Base-by-base conservation (phyloP, 2,329 filamentous ascomycete genomes). In the Trichophyton verrucosum region DNA sequence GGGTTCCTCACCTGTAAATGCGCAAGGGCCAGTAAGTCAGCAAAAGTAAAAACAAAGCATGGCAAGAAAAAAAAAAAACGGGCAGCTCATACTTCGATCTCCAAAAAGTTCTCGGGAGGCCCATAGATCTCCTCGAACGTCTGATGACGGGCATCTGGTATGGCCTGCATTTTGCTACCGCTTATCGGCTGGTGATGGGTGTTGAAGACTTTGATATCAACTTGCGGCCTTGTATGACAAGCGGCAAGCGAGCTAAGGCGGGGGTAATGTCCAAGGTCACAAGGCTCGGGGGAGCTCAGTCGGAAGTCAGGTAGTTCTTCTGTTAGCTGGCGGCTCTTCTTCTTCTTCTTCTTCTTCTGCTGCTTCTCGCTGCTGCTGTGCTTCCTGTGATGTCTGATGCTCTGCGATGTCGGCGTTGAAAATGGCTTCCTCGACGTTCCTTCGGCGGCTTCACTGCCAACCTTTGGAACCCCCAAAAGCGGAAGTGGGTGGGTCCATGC, bases 61-160 rank as follows among this genome's bases (percentile, higher is more conserved):
- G 33, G 33, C 33, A 38, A 13, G 1, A 9, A 33, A 33, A 38
- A 13, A 9, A 9, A 38, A 38, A 13, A 9, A 38, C 9, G 33
- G 3, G 9, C 13, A 49, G n/a, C 22, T 51, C 36, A 33, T 64
- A 64, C 91, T 81, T 99, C 94, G 65, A 99, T 96, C 80, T 99
- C 94, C 60, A 99, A 83, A 73, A 97, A 96, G 80, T 99, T 99
- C 81, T 99, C 94, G 4, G 94, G 94, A 56, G 92, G 90, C 13
- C 91, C 94, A 76, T 99, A 99, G 74, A 97, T 96, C 81, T 99
- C 94, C 77, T 99, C 94, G 73, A 96, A 97, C 72, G 88, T 94
- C 80, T 99, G 94, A 77, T 89, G 85, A 70, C 91, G 88, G 67
- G 88, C 77, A 66, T 85, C 82, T 55, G 83, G 82, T 68, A 86